phyloP scores from a whole-genome alignment of 2,329 filamentous ascomycete genomes.

The Talaromyces marneffei region DNA sequence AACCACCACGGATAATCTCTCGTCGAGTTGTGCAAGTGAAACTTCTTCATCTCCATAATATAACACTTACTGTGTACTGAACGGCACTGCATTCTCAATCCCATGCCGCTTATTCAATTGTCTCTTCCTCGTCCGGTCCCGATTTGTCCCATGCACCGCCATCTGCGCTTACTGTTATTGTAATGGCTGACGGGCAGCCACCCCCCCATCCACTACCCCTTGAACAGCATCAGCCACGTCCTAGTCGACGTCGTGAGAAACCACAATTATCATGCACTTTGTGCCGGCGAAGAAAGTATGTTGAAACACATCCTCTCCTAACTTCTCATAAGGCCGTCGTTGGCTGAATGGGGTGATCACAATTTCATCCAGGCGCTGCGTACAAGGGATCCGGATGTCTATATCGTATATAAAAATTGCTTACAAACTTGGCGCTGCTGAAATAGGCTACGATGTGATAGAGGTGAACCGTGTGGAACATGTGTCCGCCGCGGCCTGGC shows the following conservation, averaged over 20 bases:
- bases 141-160: neutral
- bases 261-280: slow-evolving; percentile 3
- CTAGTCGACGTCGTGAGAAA: slow-evolving; percentile 6
- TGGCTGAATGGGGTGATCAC: too few species aligned
- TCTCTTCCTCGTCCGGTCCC: neutral
- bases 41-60: neutral
- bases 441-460: slow-evolving; percentile 4
- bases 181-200: slow-evolving; percentile 4
- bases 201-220: neutral
- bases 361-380: too few species aligned
- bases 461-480: slow-evolving; percentile 2
- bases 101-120: neutral
- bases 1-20: neutral
- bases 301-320: neutral
- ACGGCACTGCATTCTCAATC: neutral
- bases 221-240: neutral
- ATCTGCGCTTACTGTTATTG: neutral
- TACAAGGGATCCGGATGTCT: neutral
- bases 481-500: slow-evolving; percentile 5
- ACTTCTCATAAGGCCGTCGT: too few species aligned
- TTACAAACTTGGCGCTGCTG: neutral
- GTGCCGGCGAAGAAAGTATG: slow-evolving; percentile 9
- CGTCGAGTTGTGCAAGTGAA: neutral
- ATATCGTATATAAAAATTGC: neutral
- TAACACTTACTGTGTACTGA: neutral